Evolutionary conservation across 768 basidiomycete genomes (phyloP).

Genomic region (Dacryopinax primogenitus): DNA sequence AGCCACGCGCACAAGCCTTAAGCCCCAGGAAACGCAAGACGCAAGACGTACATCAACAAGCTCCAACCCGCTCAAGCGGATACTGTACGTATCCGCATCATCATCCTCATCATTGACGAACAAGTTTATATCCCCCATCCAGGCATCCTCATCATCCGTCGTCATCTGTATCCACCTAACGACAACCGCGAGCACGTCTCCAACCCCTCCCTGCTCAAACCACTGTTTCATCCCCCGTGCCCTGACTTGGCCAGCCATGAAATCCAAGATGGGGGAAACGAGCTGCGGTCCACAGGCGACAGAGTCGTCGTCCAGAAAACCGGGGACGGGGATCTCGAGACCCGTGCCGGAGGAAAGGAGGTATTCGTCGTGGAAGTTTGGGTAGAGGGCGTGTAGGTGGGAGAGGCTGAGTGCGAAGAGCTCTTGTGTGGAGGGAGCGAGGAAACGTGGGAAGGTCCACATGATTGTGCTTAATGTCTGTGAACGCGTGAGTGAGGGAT

Average conservation of each 20-base stretch:
- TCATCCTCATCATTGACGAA: conserved; percentile 95
- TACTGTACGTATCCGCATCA: conserved; percentile 66
- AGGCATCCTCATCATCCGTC: conserved; percentile 79
- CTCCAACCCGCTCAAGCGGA: conserved; percentile 76
- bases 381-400: conserved; percentile 48
- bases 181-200: conserved; percentile 32
- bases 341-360: conserved; percentile 27
- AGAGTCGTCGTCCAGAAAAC: conserved; percentile 31
- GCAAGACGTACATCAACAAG: conserved; percentile 49
- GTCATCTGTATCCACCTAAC: conserved; percentile 79
- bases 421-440: conserved; percentile 36
- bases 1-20: neutral
- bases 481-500: neutral
- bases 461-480: conserved; percentile 72
- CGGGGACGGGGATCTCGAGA: conserved; percentile 9
- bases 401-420: conserved; percentile 24
- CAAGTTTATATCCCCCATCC: conserved; percentile 78
- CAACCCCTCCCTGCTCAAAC: conserved; percentile 38
- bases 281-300: conserved; percentile 59
- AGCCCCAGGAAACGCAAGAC: neutral
- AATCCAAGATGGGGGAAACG: conserved; percentile 67
- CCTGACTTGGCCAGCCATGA: conserved; percentile 52
- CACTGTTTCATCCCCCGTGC: conserved; percentile 51
- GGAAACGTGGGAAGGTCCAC: conserved; percentile 63
- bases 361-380: conserved; percentile 27